These are phyloP conservation scores for Tetraselmis chui DNA, from an alignment of 139 green algal species.

Conservation along the genomic window DNA sequence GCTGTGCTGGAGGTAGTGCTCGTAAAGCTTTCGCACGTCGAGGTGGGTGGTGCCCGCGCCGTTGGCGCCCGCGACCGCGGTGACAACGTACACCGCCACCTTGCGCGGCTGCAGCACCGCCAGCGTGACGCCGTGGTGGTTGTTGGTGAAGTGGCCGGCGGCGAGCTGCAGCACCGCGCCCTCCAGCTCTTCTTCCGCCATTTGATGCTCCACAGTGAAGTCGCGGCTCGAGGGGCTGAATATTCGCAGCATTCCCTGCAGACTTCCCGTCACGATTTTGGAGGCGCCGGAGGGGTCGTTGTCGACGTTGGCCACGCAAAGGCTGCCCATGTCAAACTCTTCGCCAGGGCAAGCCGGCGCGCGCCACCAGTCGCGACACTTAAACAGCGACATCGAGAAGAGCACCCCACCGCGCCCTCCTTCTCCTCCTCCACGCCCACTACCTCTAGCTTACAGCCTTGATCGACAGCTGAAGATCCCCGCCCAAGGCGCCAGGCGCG, in stretches of 20 bases:
- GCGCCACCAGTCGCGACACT: conserved; percentile 45
- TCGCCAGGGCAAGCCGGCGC: conserved; percentile 34
- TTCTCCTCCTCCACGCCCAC: too few relatives aligned
- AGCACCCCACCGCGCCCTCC: too few relatives aligned
- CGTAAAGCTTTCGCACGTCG: conserved; percentile 33
- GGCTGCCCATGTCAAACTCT: conserved; percentile 44
- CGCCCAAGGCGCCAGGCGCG: too few relatives aligned
- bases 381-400: conserved; percentile 52
- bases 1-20: conserved; percentile 55
- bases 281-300: conserved; percentile 22
- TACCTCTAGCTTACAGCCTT: too few relatives aligned
- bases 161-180: conserved; percentile 38
- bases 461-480: too few relatives aligned
- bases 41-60: conserved; percentile 4
- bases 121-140: conserved; percentile 14
- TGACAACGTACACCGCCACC: conserved; percentile 44
- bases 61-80: background rate
- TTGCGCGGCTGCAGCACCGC: conserved; percentile 54
- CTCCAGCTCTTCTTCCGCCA: conserved; percentile 46
- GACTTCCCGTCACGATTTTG: conserved; percentile 53
- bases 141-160: conserved; percentile 30
- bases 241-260: conserved; percentile 52
- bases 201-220: conserved; percentile 42
- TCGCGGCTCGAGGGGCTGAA: conserved; percentile 34
- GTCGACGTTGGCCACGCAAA: conserved; percentile 23